phyloP scores from a whole-genome alignment of 352 stramenopile genomes.

The Pythium aquatile region DNA sequence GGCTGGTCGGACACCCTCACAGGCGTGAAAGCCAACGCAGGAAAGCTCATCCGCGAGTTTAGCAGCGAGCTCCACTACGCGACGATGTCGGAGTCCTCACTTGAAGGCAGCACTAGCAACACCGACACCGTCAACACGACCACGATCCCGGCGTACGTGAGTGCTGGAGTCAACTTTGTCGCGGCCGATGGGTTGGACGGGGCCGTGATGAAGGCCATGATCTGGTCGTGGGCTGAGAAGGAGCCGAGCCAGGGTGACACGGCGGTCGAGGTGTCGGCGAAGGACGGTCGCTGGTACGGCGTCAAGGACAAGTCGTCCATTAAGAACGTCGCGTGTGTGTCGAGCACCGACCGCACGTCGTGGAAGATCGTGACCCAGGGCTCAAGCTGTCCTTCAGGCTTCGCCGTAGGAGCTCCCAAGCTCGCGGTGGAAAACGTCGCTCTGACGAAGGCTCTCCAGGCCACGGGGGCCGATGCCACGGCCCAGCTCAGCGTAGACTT shows the following conservation, averaged over 20 bases:
- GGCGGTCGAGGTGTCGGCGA: conserved; percentile 42
- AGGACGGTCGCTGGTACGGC: conserved; percentile 58
- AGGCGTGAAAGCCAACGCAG: conserved; percentile 41
- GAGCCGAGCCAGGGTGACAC: conserved; percentile 40
- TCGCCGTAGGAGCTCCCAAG: conserved; percentile 29
- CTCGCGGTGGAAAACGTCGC: conserved; percentile 55
- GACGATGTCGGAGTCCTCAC: conserved; percentile 38
- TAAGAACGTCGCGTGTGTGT: conserved; percentile 52
- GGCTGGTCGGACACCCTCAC: conserved; percentile 46
- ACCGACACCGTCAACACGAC: conserved; percentile 31
- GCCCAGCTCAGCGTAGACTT: conserved; percentile 55
- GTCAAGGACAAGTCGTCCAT: conserved; percentile 40
- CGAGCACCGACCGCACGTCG: conserved; percentile 37
- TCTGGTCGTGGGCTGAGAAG: conserved; percentile 62
- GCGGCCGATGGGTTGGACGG: conserved; percentile 60
- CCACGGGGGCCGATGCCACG: conserved; percentile 29
- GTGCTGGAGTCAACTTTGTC: conserved; percentile 59
- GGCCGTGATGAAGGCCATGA: conserved; percentile 41
- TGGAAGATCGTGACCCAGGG: conserved; percentile 54
- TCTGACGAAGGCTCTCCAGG: conserved; percentile 33
- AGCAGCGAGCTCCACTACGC: conserved; percentile 51
- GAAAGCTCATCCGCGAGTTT: conserved; percentile 48
- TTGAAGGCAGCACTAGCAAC: conserved; percentile 21
- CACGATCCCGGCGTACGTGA: conserved; percentile 46
- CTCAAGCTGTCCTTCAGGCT: conserved; percentile 43